Evolutionary conservation across 176 grass and related monocot species (phyloP).

Genomic region (Oryza officinalis): DNA sequence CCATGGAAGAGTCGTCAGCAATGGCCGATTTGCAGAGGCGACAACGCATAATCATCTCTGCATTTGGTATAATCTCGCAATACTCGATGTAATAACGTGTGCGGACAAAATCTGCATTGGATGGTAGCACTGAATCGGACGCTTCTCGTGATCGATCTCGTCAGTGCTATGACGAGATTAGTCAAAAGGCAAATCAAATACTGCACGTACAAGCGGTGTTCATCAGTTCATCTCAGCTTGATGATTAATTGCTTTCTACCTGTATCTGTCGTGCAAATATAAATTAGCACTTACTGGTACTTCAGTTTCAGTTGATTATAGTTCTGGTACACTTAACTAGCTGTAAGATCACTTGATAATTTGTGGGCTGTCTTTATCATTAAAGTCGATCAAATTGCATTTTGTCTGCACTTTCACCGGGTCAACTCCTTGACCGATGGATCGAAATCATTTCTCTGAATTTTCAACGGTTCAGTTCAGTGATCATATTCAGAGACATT

Average conservation of each 20-base stretch:
- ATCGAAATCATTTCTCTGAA: neutral
- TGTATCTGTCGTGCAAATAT: neutral
- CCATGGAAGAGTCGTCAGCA: neutral
- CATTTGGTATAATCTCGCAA: neutral
- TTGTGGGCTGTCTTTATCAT: neutral
- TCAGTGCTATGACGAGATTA: neutral
- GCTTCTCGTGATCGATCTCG: slow-evolving; percentile 2
- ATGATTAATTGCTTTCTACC: neutral
- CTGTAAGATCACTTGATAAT: neutral
- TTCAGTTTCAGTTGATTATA: neutral
- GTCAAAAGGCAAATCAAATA: neutral
- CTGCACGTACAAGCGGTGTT: neutral
- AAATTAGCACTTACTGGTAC: neutral
- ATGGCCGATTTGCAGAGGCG: neutral
- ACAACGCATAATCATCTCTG: neutral
- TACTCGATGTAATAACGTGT: neutral
- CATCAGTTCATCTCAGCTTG: neutral
- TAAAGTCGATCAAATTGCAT: neutral
- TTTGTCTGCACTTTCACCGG: slow-evolving; percentile 9
- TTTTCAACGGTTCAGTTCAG: neutral
- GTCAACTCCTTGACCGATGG: slow-evolving; percentile 32
- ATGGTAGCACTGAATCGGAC: neutral
- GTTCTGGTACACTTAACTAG: neutral
- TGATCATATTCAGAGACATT: neutral
- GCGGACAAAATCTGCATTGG: neutral